Evolutionary conservation across 2,329 filamentous ascomycete genomes (phyloP).

Genomic region (Stachybotrys elegans): DNA sequence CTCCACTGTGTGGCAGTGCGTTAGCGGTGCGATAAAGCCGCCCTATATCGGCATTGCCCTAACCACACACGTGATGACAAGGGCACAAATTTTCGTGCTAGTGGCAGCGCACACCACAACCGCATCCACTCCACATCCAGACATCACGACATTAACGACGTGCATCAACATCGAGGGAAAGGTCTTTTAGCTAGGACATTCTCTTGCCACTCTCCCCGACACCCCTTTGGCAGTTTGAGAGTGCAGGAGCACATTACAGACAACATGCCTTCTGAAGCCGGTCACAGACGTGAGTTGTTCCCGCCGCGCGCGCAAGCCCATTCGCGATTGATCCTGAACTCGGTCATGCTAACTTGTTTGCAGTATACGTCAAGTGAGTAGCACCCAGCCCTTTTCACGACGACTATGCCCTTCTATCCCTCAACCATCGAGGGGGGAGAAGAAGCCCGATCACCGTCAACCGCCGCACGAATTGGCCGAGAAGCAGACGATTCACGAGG

Average conservation of each 20-base stretch:
- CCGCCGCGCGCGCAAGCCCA: slow-evolving; percentile 6
- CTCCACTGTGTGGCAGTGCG: no score
- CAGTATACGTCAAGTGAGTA: slow-evolving; percentile 89
- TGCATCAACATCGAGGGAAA: slow-evolving; percentile 33
- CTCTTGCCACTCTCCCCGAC: slow-evolving; percentile 33
- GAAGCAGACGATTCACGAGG: no score
- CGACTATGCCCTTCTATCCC: no score
- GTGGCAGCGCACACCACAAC: slow-evolving; percentile 27
- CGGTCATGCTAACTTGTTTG: slow-evolving; percentile 32
- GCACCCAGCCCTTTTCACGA: no score
- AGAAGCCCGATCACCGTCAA: no score
- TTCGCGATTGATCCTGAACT: slow-evolving; percentile 12
- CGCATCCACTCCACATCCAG: slow-evolving; percentile 29
- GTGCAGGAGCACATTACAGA: slow-evolving; percentile 42
- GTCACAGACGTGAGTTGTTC: slow-evolving; percentile 75
- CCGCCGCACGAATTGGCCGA: no score
- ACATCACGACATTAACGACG: slow-evolving; percentile 40
- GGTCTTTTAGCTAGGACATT: slow-evolving; percentile 41
- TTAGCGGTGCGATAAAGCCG: no score
- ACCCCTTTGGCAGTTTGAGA: slow-evolving; percentile 41
- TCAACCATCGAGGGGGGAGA: no score
- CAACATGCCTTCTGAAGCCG: slow-evolving; percentile 85
- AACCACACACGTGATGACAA: slow-evolving; percentile 27
- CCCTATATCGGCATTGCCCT: no score
- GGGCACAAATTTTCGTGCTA: slow-evolving; percentile 30